Conservation (phyloP, 371 early-diverging fungal species). For the Phascolomyces articulosus region DNA sequence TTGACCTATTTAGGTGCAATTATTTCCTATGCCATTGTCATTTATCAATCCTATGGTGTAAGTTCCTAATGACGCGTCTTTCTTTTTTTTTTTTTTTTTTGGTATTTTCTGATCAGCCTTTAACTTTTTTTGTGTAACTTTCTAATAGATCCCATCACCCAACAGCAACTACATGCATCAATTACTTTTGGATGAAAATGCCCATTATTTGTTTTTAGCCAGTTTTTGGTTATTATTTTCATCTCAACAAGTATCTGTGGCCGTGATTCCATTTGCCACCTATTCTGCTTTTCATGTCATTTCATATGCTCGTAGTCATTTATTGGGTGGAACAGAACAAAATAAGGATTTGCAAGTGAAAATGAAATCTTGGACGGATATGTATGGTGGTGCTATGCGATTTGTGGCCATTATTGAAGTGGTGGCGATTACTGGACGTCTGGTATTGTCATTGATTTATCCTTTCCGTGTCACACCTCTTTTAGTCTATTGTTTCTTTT, state of each 20-base stretch:
- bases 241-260: neutral
- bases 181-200: constrained; percentile 3
- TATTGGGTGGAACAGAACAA: neutral
- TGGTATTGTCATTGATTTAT: neutral
- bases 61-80: neutral
- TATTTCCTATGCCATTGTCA: constrained; percentile 6
- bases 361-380: constrained; percentile 5
- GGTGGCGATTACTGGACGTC: neutral
- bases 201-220: neutral
- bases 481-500: neutral
- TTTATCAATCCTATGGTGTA: constrained; percentile 9
- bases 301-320: constrained; percentile 3
- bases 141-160: neutral
- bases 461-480: neutral
- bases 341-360: neutral
- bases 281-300: constrained; percentile 7
- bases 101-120: neutral
- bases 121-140: neutral
- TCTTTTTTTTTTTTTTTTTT: neutral
- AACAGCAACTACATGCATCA: constrained; percentile 4
- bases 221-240: constrained; percentile 3
- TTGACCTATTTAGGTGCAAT: neutral
- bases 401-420: constrained; percentile 11
- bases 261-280: constrained; percentile 7
- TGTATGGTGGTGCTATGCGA: constrained; percentile 5